Evolutionary conservation across 306 rosid genomes (phyloP).

Genomic region (Begonia masoniana): DNA sequence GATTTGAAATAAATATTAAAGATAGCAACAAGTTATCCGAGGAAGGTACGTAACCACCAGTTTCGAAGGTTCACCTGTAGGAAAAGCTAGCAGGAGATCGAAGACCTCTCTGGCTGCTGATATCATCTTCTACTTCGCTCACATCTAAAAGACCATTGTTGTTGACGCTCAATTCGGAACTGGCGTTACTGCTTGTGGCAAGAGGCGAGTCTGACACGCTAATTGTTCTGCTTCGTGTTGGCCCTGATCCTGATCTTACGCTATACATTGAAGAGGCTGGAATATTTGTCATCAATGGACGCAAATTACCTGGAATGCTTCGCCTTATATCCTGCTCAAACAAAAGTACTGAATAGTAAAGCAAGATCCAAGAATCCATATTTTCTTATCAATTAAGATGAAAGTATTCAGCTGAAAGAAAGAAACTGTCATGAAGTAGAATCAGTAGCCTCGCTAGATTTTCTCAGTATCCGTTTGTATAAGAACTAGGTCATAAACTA

Average conservation of each 20-base stretch:
- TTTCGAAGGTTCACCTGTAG: conserved; percentile 31
- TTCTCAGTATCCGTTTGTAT: too few relatives aligned
- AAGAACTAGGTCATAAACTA: too few relatives aligned
- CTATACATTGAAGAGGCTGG: conserved; percentile 96
- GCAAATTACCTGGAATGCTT: conserved; percentile 71
- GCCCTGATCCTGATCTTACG: conserved; percentile 85
- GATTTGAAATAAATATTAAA: conserved; percentile 8
- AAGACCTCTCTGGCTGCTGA: conserved; percentile 60
- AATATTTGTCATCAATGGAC: conserved; percentile 92
- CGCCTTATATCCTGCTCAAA: conserved; percentile 72
- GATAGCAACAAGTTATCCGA: not conserved
- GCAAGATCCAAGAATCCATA: not conserved
- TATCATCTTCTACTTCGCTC: conserved; percentile 65
- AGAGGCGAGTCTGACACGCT: conserved; percentile 84
- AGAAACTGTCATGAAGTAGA: not conserved
- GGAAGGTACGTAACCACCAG: too few relatives aligned
- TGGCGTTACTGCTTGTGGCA: conserved; percentile 90
- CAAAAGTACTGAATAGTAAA: conserved; percentile 3
- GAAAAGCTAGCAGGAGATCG: conserved; percentile 61
- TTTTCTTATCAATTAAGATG: not conserved
- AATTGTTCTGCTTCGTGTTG: conserved; percentile 66
- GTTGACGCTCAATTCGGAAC: conserved; percentile 90
- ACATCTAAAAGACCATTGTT: conserved; percentile 66
- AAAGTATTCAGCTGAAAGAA: too few relatives aligned
- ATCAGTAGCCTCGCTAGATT: not conserved